These are phyloP conservation scores for Paecilomyces dactylethromorphus DNA, from an alignment of 2,329 filamentous ascomycete species.

Conservation along the genomic window DNA sequence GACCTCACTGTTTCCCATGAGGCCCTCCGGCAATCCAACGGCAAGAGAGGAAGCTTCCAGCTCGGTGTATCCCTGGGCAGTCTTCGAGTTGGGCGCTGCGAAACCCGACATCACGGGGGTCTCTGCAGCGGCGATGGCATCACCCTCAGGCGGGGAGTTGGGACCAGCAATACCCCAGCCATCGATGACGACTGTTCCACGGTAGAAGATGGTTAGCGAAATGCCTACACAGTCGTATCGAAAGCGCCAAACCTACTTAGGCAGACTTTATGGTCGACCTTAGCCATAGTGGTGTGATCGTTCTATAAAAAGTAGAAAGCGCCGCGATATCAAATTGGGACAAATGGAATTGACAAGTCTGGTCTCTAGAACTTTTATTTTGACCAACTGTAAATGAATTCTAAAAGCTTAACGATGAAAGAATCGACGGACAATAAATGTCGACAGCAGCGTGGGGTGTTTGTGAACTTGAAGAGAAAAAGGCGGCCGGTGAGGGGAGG, in stretches of 20 bases:
- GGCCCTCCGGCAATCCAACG: slow-evolving; percentile 87
- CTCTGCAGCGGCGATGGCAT: slow-evolving; percentile 89
- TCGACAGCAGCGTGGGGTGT: slow-evolving; percentile 8
- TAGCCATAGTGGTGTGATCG: slow-evolving; percentile 47
- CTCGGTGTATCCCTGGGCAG: slow-evolving; percentile 77
- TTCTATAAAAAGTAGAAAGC: neutral
- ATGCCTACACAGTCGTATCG: slow-evolving; percentile 26
- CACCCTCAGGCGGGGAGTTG: slow-evolving; percentile 76
- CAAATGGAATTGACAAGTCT: neutral
- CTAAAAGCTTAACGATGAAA: neutral
- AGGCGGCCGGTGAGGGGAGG: slow-evolving; percentile 18
- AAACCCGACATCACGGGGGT: slow-evolving; percentile 95
- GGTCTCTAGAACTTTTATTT: neutral
- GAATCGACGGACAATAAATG: slow-evolving; percentile 7
- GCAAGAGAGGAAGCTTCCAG: slow-evolving; percentile 94
- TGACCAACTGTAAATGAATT: neutral
- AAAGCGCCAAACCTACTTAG: slow-evolving; percentile 47
- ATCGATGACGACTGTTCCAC: slow-evolving; percentile 83
- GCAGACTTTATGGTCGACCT: slow-evolving; percentile 63
- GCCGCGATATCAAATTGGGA: neutral
- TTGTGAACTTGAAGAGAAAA: slow-evolving; percentile 12
- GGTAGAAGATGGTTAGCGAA: slow-evolving; percentile 27
- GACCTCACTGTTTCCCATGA: slow-evolving; percentile 99
- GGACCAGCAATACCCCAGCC: slow-evolving; percentile 89
- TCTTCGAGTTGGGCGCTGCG: slow-evolving; percentile 57